Evolutionary conservation across 2,329 filamentous ascomycete species (phyloP).

Genomic region (Calonectria pseudoreteaudii): DNA sequence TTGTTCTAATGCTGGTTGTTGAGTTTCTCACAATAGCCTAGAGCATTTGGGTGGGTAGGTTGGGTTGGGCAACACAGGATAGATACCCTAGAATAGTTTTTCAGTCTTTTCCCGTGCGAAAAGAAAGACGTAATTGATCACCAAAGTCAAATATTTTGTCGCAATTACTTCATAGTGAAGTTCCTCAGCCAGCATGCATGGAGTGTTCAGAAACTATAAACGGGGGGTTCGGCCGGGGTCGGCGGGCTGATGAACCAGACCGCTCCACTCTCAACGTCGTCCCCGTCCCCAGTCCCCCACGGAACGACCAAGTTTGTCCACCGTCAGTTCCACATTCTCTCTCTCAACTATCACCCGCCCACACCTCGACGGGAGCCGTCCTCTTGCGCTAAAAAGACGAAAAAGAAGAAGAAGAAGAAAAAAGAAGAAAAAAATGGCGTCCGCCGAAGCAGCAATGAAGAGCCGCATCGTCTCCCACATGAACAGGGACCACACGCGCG

Average conservation of each 20-base stretch:
- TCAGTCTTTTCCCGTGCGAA: not conserved
- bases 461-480: constrained; percentile 77
- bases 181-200: not conserved
- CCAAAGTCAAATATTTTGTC: not conserved
- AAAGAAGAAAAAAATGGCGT: constrained; percentile 39
- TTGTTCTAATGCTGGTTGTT: not conserved
- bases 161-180: not conserved
- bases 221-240: constrained; percentile 24
- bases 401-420: too few species aligned
- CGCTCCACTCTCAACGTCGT: constrained; percentile 41
- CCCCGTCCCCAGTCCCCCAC: too few species aligned
- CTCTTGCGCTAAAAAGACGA: not conserved
- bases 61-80: not conserved
- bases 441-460: constrained; percentile 46
- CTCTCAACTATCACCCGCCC: not conserved
- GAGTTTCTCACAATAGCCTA: constrained; percentile 1
- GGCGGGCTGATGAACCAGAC: not conserved
- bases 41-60: not conserved
- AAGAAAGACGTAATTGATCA: not conserved
- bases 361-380: constrained; percentile 1
- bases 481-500: constrained; percentile 84
- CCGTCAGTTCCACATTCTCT: not conserved
- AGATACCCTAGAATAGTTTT: constrained; percentile 18
- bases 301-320: too few species aligned
- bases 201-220: not conserved